A percentile compares a stretch with the other conserved stretches of the same genome.
These are phyloP conservation scores for sweet orange (Citrus sinensis) DNA, from an alignment of 345 rosid genomes.

Conservation along the genomic window DNA sequence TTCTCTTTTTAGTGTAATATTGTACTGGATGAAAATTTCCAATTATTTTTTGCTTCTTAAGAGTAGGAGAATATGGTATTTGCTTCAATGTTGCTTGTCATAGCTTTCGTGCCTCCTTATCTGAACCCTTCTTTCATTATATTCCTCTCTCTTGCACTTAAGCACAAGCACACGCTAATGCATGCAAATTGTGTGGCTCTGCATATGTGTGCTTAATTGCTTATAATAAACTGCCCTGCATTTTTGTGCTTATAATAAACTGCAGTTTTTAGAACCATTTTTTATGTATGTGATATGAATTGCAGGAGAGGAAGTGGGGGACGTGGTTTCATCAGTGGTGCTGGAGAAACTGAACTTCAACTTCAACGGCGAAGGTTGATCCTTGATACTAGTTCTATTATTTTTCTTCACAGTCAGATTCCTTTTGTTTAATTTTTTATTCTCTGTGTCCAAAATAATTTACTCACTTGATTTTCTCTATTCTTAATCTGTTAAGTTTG, in stretches of 20 bases:
- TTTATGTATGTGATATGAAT: constrained; percentile 10
- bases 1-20: not conserved
- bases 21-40: not conserved
- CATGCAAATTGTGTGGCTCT: not conserved
- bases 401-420: not conserved
- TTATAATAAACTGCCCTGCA: not conserved
- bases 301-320: constrained; percentile 97
- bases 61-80: not conserved
- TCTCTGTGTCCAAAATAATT: not conserved
- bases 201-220: not conserved
- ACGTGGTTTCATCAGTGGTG: constrained; percentile 87
- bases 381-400: constrained; percentile 11
- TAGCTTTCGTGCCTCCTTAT: not conserved
- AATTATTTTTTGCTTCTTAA: not conserved
- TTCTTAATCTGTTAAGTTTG: constrained; percentile 2
- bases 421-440: not conserved
- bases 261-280: constrained; percentile 1
- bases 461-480: not conserved
- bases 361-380: constrained; percentile 85
- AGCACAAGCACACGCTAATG: not conserved
- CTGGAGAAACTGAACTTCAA: constrained; percentile 99
- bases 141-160: not conserved
- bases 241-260: not conserved
- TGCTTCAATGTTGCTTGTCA: not conserved
- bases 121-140: not conserved